phyloP scores from a whole-genome alignment of 2,329 filamentous ascomycete species.

The Bipolaris sorokiniana region DNA sequence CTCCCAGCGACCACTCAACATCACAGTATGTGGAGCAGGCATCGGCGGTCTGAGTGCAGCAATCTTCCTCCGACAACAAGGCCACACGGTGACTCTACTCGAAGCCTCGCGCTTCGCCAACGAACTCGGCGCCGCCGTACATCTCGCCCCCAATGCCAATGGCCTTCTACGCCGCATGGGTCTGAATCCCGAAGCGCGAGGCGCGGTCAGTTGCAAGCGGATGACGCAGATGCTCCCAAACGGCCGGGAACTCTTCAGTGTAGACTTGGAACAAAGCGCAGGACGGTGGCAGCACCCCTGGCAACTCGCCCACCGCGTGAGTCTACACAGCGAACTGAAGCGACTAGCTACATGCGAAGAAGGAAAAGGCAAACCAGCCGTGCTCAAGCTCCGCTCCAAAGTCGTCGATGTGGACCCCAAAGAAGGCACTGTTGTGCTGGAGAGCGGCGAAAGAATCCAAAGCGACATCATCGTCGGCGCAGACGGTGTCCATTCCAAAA shows the following conservation, averaged over 20 bases:
- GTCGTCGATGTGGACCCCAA: constrained; percentile 54
- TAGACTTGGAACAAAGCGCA: constrained; percentile 48
- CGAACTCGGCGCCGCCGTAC: constrained; percentile 67
- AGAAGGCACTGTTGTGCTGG: constrained; percentile 26
- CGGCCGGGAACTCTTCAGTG: constrained; percentile 47
- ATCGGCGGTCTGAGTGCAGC: constrained; percentile 62
- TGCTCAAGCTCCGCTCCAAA: constrained; percentile 52
- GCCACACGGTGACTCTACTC: constrained; percentile 35
- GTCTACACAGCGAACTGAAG: constrained; percentile 61
- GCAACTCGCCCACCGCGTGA: constrained; percentile 61
- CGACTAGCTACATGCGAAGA: constrained; percentile 50
- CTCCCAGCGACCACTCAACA: constrained; percentile 46
- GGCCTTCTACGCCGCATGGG: constrained; percentile 59
- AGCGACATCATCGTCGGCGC: constrained; percentile 62
- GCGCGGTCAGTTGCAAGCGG: constrained; percentile 40
- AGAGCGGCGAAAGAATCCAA: constrained; percentile 52
- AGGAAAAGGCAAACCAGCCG: constrained; percentile 46
- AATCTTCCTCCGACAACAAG: constrained; percentile 58
- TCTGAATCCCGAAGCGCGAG: constrained; percentile 49
- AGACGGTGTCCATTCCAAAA: constrained; percentile 60
- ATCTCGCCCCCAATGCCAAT: constrained; percentile 67
- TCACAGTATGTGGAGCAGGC: constrained; percentile 53
- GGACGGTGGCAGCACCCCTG: constrained; percentile 60
- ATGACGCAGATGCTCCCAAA: constrained; percentile 49
- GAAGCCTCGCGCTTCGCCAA: constrained; percentile 60